Conservation (phyloP, 2,329 filamentous ascomycete genomes). For the Sporothrix sp. region DNA sequence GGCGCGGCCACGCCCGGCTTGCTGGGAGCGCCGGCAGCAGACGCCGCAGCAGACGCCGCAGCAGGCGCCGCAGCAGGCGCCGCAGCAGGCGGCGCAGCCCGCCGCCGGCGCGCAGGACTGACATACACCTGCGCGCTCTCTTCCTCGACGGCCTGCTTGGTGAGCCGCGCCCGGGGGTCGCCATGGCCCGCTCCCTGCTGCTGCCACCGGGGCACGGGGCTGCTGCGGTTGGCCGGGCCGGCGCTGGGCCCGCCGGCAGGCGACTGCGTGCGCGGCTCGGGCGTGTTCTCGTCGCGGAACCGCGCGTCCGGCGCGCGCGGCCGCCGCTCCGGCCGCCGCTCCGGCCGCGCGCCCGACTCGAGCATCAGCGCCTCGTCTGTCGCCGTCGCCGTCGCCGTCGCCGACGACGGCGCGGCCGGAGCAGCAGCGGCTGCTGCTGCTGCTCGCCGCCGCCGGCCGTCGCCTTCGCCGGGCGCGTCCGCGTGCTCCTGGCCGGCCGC, state of each 20-base stretch:
- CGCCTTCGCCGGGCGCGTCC: conserved; percentile 15
- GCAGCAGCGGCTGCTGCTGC: background rate
- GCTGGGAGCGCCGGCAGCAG: conserved; percentile 17
- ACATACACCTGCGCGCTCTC: conserved; percentile 76
- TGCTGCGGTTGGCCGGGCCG: conserved; percentile 32
- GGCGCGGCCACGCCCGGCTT: conserved; percentile 26
- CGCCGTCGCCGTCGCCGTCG: conserved; percentile 22
- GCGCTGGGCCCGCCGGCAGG: conserved; percentile 25
- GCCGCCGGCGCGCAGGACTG: conserved; percentile 74
- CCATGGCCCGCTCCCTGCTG: conserved; percentile 34
- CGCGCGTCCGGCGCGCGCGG: conserved; percentile 24
- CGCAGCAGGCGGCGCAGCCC: too few relatives aligned
- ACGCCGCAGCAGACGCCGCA: conserved; percentile 33
- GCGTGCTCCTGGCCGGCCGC: conserved; percentile 41
- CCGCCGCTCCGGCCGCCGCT: conserved; percentile 21
- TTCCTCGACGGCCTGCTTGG: conserved; percentile 65
- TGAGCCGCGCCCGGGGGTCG: conserved; percentile 53
- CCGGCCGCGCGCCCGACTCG: conserved; percentile 54
- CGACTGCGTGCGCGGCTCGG: conserved; percentile 37
- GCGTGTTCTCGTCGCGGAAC: conserved; percentile 23
- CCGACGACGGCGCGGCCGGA: too few relatives aligned
- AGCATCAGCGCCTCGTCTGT: conserved; percentile 74
- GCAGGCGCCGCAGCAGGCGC: too few relatives aligned
- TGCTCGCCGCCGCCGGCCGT: background rate
- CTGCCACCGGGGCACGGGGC: conserved; percentile 50